Base-by-base conservation (phyloP, 1,139 yeast genomes). In the Taphrina communis region DNA sequence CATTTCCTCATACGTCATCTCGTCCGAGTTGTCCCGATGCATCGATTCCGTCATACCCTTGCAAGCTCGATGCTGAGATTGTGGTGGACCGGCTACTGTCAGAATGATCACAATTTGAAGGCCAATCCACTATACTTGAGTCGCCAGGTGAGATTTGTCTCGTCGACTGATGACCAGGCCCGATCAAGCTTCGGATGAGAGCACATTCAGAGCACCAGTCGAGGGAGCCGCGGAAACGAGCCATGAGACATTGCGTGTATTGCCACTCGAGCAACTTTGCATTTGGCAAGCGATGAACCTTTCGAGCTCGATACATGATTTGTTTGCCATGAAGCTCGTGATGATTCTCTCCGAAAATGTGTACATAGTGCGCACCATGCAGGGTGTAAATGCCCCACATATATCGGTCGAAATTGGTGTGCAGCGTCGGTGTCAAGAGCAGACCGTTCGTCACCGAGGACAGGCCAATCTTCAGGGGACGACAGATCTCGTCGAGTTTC, bases 201-300 rank as follows among this genome's bases (percentile, higher is more conserved):
- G 42, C 42, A 6, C 14, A 39, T 39, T 39, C 6, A 6, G 42
- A 39, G 42, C 42, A 39, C 14, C 14, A 9, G 42, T 11, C 42
- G 0, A 39, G 11, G 8, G 19, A 52, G 14, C 57, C 41, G n/a
- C 57, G 57, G 41, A 52, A 21, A 19, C 57, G 57, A 9, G 57
- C 57, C 57, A 52, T 4, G 19, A 52, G 57, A 52, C 57, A 52
- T 36, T 52, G 57, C 31, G 31, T n/a, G 19, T 52, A 52, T 9
- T 52, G 57, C 57, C 57, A 52, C 14, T 17, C 38, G 41, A 52
- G 41, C 38, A 52, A 36, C 11, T 19, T 17, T 8, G 19, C 57
- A n/a, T 36, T 19, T 17, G 57, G 57, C 14, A 36, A 25, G 19
- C 19, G 19, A 9, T 19, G 17, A 31, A n/a, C 4, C 11, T 52